Evolutionary conservation across 2,329 filamentous ascomycete genomes (phyloP), one percentile per base, ranked within the genome.

Genomic region (Cytospora chrysosperma): DNA sequence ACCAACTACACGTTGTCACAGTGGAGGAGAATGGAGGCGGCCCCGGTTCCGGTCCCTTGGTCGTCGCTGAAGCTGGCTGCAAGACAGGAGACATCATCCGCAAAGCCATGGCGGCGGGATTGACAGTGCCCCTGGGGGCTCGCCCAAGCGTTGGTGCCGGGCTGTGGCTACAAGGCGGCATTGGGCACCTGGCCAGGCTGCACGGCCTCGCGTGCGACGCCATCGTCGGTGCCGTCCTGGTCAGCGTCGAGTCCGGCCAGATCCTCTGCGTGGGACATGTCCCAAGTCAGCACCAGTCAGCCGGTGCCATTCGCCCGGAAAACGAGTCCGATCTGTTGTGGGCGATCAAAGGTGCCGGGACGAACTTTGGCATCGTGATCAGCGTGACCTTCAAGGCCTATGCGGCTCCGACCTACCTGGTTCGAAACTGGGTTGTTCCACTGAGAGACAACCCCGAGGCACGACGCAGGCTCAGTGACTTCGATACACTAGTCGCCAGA

Each of bases 141-240:
- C 83, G 86, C 7, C 86, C 86, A 66, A 88, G 85, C 67, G 85
- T 89, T 28, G 86, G 87, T 3, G 81, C 84, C 0, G 87, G 87
- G 0, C 68, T 86, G 17, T 88, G 85, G 84, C 75, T 89, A 54
- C 85, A 89, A 75, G 87, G 87, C 49, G 86, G 86, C 59, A 85
- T 89, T 56, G 85, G 86, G 2, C 85, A 88, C 67, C 74, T 87
- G n/a, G 69, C 81, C 40, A 77, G 85, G 63, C 61, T 77, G 10
- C 72, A 85, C 66, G 85, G 86, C 1, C 83, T 89, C 15, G 66
- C 84, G 3, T 88, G 84, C 67, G 86, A 89, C 67, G 71, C 79
- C 52, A 82, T 89, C 53, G 71, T 88, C n/a, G 85, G 86, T 66
- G 85, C 82, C 24, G 78, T 88, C 2, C 15, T 88, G 28, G 79